These are phyloP conservation scores for Glaciozyma antarctica DNA, from an alignment of 768 basidiomycete genomes.

Conservation along the genomic window DNA sequence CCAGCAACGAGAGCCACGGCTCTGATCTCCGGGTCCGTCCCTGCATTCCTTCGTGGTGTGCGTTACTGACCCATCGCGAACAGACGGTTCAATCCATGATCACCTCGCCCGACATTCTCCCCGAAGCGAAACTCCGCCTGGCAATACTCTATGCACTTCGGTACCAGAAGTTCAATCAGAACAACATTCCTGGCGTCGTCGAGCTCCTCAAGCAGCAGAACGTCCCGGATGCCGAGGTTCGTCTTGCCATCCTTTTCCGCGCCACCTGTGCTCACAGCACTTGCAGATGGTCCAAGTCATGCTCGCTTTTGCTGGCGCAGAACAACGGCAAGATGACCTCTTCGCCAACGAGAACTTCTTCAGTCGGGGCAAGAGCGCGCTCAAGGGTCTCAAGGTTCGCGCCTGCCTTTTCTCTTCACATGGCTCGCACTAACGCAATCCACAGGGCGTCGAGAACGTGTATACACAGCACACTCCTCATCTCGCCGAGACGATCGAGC, in stretches of 20 bases:
- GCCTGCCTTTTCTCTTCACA: not conserved
- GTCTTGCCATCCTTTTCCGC: not conserved
- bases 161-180: slow-evolving; percentile 80
- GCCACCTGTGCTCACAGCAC: too few species aligned
- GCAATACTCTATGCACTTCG: slow-evolving; percentile 87
- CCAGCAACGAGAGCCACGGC: slow-evolving; percentile 67
- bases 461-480: slow-evolving; percentile 96
- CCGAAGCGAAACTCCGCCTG: slow-evolving; percentile 75
- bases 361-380: slow-evolving; percentile 82
- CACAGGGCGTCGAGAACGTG: slow-evolving; percentile 92
- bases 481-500: slow-evolving; percentile 81
- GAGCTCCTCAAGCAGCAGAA: slow-evolving; percentile 41
- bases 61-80: not conserved
- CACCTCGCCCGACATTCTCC: slow-evolving; percentile 55
- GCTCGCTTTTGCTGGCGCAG: slow-evolving; percentile 83
- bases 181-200: slow-evolving; percentile 59
- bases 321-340: slow-evolving; percentile 93
- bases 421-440: too few species aligned
- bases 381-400: slow-evolving; percentile 85
- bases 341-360: slow-evolving; percentile 92
- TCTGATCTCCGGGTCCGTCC: slow-evolving; percentile 68
- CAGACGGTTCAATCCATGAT: slow-evolving; percentile 77
- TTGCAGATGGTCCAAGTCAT: slow-evolving; percentile 80
- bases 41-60: not conserved
- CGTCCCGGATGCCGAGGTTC: slow-evolving; percentile 36